Evolutionary conservation across 2,329 filamentous ascomycete species (phyloP).

Genomic region (Exophiala oligosperma): DNA sequence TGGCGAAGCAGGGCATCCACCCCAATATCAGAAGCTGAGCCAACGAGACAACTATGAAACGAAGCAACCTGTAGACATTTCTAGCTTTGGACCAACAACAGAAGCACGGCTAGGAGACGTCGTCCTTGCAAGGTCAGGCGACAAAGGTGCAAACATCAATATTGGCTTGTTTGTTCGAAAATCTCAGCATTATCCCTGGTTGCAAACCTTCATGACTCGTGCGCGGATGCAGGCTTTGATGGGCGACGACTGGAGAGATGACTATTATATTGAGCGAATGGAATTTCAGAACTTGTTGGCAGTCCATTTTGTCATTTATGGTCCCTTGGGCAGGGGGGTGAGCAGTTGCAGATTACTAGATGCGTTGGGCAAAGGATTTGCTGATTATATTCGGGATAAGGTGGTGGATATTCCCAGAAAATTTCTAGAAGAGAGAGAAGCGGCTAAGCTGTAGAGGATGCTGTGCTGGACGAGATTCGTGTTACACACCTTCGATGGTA

Average conservation of each 20-base stretch:
- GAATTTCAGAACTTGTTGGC: constrained; percentile 48
- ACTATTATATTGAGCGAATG: constrained; percentile 47
- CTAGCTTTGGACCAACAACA: no score
- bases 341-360: constrained; percentile 52
- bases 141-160: constrained; percentile 46
- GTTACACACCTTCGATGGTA: no score
- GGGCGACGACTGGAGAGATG: constrained; percentile 47
- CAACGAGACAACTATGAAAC: constrained; percentile 21
- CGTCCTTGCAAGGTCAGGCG: constrained; percentile 44
- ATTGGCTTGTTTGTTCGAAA: constrained; percentile 40
- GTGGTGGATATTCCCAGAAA: constrained; percentile 41
- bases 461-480: no score
- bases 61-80: constrained; percentile 1
- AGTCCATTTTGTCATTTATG: constrained; percentile 55
- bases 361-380: constrained; percentile 54
- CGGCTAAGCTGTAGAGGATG: no score
- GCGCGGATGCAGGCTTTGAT: constrained; percentile 41
- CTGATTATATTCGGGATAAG: constrained; percentile 50
- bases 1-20: constrained; percentile 20
- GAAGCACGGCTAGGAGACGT: constrained; percentile 44
- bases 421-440: not conserved
- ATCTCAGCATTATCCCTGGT: constrained; percentile 35
- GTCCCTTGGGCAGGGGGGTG: constrained; percentile 46
- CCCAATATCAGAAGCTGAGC: constrained; percentile 16
- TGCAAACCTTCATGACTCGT: constrained; percentile 43